phyloP scores from a whole-genome alignment of 2,329 filamentous ascomycete species.

The Thielaviopsis populi region DNA sequence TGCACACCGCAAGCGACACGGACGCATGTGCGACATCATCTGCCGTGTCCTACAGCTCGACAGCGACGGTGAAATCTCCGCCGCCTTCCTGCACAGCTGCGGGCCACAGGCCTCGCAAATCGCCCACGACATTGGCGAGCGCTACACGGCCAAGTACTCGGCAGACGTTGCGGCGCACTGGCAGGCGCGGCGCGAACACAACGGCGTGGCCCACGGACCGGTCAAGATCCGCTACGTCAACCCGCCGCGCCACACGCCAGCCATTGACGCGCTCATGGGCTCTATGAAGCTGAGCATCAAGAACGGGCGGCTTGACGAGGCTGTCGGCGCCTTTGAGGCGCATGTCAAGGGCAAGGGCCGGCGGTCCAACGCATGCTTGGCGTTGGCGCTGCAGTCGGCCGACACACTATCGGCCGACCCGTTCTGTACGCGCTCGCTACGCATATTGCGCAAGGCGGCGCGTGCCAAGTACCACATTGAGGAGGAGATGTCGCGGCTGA shows the following conservation, averaged over 20 bases:
- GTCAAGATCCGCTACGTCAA: slow-evolving; percentile 5
- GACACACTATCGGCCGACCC: background rate
- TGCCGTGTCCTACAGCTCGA: slow-evolving; percentile 12
- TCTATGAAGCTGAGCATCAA: slow-evolving; percentile 12
- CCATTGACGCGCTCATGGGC: slow-evolving; percentile 9
- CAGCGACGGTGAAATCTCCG: background rate
- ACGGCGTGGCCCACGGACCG: background rate
- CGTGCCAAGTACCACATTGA: slow-evolving; percentile 10
- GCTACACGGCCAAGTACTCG: background rate
- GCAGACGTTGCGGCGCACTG: background rate
- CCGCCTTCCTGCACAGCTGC: background rate
- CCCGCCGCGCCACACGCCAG: background rate
- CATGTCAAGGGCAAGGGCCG: slow-evolving; percentile 10
- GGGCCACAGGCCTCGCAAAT: slow-evolving; percentile 1
- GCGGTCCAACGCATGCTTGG: slow-evolving; percentile 9
- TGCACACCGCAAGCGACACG: slow-evolving; percentile 6
- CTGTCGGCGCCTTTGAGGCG: slow-evolving; percentile 5
- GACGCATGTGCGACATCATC: slow-evolving; percentile 9
- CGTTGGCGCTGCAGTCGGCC: slow-evolving; percentile 11
- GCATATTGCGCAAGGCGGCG: slow-evolving; percentile 7
- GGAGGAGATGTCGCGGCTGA: slow-evolving; percentile 7
- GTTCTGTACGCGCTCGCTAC: background rate
- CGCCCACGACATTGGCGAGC: slow-evolving; percentile 6
- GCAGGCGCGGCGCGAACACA: background rate
- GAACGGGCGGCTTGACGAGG: background rate